Conservation (phyloP, 176 grass and related monocot genomes). For the Oryza punctata region DNA sequence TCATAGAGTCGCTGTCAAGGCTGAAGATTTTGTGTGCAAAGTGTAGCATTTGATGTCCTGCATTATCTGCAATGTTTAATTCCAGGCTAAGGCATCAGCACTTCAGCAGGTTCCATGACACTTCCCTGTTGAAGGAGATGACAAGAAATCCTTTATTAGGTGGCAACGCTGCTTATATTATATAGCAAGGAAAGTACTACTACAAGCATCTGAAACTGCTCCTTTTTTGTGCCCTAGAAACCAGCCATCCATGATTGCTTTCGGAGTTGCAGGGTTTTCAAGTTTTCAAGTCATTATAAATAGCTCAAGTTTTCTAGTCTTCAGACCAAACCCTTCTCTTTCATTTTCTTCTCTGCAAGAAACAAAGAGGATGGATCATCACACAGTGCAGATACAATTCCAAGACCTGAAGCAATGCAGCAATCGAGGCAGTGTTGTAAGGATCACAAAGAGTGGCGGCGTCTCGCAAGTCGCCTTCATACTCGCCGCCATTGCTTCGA, state of each 20-base stretch:
- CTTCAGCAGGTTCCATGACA: constrained; percentile 37
- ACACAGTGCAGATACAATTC: constrained; percentile 24
- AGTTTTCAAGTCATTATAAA: constrained; percentile 9
- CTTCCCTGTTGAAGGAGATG: not conserved
- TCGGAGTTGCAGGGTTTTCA: not conserved
- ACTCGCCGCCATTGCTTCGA: not conserved
- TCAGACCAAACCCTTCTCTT: not conserved
- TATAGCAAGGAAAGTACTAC: constrained; percentile 17
- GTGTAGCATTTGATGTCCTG: not conserved
- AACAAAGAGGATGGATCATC: constrained; percentile 32
- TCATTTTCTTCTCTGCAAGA: not conserved
- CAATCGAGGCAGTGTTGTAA: not conserved
- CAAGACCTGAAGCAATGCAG: not conserved
- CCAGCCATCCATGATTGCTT: constrained; percentile 19
- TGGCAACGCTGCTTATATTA: too few relatives aligned
- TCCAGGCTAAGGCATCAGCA: constrained; percentile 27
- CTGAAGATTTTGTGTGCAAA: not conserved
- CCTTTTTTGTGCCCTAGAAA: not conserved
- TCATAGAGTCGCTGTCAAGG: not conserved
- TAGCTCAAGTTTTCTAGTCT: not conserved
- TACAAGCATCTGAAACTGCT: constrained; percentile 32
- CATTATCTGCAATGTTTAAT: not conserved
- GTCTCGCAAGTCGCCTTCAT: not conserved
- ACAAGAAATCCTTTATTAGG: too few relatives aligned
- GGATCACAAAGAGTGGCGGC: not conserved